Base-by-base conservation (phyloP, 2,329 filamentous ascomycete genomes). In the Epichloe amarillans region DNA sequence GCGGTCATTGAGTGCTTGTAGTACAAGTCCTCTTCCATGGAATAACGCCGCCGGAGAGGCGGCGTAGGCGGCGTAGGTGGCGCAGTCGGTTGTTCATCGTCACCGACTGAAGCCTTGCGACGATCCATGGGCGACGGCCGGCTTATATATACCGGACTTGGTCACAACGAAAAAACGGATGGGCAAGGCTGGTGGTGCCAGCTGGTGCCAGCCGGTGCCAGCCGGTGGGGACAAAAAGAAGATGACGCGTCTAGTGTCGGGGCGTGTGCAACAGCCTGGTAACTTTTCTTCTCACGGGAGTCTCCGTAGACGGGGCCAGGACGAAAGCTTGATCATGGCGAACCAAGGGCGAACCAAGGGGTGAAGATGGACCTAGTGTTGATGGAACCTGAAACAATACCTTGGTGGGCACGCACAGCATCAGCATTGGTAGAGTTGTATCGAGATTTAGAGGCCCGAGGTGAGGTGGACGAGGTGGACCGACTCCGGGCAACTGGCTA, bases 1-100 rank as follows among this genome's bases (percentile, higher is more conserved):
- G 63, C 66, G 36, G 69, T 74, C 72, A 77, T 74, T 61, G 76
- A 65, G 56, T 70, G 67, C 50, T 74, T 72, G 58, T 77, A 77
- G 58, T 72, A 70, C 58, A 73, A 64, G 58, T 77, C 74, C 65
- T 77, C 73, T 62, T 77, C 75, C 66, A 77, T 74, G 47, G 75
- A 77, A 58, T 75, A 69, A 58, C 70, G 69, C 64, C 68, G 69
- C 61, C 69, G 66, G 52, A 65, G 61, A 55, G 64, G 66, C 26
- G 26, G 26, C 23, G 23, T 8, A 1, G 23, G 8, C 66, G 67
- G 61, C 60, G 64, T 50, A 58, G 61, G 46, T 35, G 44, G 47
- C 54, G 54, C 51, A 53, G 56, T 57, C 55, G 59, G 55, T 56
- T 57, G 61, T 65, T 61, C 64, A 65, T 68, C 57, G 54, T 64